Percentiles rank a stretch among this genome's conserved stretches.
Conservation (phyloP, 2,329 filamentous ascomycete genomes). For the Dendryphion nanum region DNA sequence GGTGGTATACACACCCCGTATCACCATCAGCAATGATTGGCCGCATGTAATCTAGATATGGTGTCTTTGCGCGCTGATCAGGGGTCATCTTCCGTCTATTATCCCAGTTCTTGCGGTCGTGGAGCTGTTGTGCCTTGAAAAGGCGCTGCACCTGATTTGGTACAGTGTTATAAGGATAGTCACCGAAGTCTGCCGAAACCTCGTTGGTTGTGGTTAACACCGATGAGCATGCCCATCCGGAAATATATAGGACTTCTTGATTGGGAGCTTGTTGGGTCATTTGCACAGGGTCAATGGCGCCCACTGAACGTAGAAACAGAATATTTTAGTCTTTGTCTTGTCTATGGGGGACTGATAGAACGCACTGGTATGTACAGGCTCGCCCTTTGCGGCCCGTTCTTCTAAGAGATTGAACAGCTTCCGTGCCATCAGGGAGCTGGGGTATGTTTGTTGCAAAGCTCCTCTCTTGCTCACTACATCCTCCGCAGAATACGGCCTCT, state of each 20-base stretch:
- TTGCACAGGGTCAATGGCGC: slow-evolving; percentile 96
- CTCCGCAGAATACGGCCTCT: slow-evolving; percentile 82
- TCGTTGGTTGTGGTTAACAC: slow-evolving; percentile 93
- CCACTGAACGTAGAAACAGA: slow-evolving; percentile 61
- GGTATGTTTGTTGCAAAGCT: slow-evolving; percentile 80
- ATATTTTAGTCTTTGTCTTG: slow-evolving; percentile 28
- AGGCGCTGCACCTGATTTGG: slow-evolving; percentile 96
- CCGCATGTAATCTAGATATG: slow-evolving; percentile 87
- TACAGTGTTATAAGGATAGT: slow-evolving; percentile 98
- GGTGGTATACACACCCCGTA: slow-evolving; percentile 60
- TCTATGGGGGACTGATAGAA: slow-evolving; percentile 20
- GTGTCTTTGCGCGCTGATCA: slow-evolving; percentile 70
- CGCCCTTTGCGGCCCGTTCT: slow-evolving; percentile 71
- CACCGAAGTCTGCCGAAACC: slow-evolving; percentile 94
- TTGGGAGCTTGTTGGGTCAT: slow-evolving; percentile 98
- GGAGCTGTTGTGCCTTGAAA: slow-evolving; percentile 94
- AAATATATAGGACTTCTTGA: slow-evolving; percentile 94
- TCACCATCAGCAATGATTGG: slow-evolving; percentile 97
- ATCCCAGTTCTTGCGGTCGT: slow-evolving; percentile 96
- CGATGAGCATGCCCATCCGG: slow-evolving; percentile 95
- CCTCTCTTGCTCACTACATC: slow-evolving; percentile 94
- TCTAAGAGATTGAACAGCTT: slow-evolving; percentile 90
- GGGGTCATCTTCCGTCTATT: slow-evolving; percentile 72
- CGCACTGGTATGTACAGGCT: slow-evolving; percentile 91
- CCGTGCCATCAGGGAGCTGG: slow-evolving; percentile 89